Evolutionary conservation across 2,329 filamentous ascomycete species (phyloP).

Genomic region (Alternaria hordeiaustralica): DNA sequence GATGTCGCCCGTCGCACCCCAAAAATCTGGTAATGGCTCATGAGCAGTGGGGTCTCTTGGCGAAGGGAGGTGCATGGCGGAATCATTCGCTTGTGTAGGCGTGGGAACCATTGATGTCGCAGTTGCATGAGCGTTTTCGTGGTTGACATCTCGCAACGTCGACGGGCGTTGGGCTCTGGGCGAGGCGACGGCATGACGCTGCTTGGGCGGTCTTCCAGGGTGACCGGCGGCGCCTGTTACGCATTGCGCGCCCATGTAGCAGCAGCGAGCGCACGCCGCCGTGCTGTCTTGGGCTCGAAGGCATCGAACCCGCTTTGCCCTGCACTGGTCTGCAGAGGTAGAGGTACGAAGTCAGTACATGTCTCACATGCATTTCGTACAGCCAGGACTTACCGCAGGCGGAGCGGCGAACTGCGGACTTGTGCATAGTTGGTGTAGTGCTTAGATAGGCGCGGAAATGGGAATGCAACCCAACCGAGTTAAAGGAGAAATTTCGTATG

Average conservation of each 20-base stretch:
- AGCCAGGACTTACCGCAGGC: neutral
- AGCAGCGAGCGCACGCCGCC: neutral
- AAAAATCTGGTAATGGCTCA: neutral
- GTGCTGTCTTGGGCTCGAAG: neutral
- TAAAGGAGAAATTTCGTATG: neutral
- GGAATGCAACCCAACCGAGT: neutral
- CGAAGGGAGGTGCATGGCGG: neutral
- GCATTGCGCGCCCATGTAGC: constrained; percentile 8
- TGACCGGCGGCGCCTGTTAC: constrained; percentile 2
- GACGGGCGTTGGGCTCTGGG: neutral
- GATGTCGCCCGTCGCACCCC: neutral
- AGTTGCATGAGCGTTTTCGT: neutral
- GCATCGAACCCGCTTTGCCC: constrained; percentile 1
- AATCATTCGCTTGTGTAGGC: neutral
- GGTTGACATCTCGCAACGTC: neutral
- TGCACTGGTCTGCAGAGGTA: neutral
- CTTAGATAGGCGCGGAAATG: neutral
- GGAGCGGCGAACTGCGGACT: neutral
- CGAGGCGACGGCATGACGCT: neutral
- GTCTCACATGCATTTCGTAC: no score
- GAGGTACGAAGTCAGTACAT: no score
- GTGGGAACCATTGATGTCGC: no score
- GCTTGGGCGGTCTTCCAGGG: neutral
- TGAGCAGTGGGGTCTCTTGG: neutral
- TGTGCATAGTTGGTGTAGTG: neutral